Base-by-base conservation (phyloP, 352 stramenopile species). In the Globisporangium paddicum region DNA sequence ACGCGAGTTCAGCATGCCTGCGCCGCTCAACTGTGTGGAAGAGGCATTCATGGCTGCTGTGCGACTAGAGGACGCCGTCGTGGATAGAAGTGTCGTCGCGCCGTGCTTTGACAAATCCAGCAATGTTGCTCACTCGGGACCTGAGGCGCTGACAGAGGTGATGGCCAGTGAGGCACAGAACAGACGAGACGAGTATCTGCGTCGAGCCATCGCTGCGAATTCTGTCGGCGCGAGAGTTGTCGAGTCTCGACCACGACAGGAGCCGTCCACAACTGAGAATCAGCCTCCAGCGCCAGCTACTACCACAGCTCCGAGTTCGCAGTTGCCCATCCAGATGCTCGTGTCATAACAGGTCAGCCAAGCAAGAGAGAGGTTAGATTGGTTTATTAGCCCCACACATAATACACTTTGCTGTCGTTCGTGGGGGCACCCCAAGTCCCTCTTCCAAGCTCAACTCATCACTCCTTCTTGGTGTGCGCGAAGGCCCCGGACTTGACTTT, bases 281-380 rank as follows among this genome's bases (percentile, higher is more conserved):
- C 47, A 40, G 18, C 18, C 28, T 1, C 46, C 19, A 40, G 13
- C 14, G 46, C 4, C 46, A 16, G 18, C 46, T 4, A 5, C 46
- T 38, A 14, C 28, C 18, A 8, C 30, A 23, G 21, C 63, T 7
- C 28, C 3, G 28, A 54, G 61, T 19, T 75, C 77, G 37, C 70
- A 89, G 61, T 69, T 87, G 35, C 68, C 77, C 18, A 79, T 89
- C 55, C 68, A 84, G 58, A 89, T 89, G 77, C 69, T 90, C 50
- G 77, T 86, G 42, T 87, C 77, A 34, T 92, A 87, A 58, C 5
- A 14, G 28, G n/a, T n/a, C 28, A 32, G 28, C 28, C 28, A 50
- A 16, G n/a, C 21, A 34, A 32, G 14, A 30, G 14, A 30, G 26
- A 14, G 11, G 9, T 18, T 38, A 38, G 34, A 2, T 53, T 8